A percentile compares a stretch with the other conserved stretches of the same genome.
Evolutionary conservation across 2,329 filamentous ascomycete species (phyloP).

Genomic region (Catunica adiposa): DNA sequence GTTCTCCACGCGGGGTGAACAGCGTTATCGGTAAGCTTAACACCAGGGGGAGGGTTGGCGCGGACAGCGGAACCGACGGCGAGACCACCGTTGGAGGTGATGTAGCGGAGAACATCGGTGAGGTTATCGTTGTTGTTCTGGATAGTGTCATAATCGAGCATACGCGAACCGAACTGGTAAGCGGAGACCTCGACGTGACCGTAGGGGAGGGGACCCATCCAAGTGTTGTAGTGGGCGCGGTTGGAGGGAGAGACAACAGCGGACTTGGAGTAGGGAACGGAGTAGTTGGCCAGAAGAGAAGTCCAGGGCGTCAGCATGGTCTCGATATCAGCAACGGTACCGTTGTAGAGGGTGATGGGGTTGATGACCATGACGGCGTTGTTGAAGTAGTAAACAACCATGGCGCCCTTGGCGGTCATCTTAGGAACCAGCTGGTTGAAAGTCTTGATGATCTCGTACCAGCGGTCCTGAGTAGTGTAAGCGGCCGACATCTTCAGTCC

Average conservation of each 20-base stretch:
- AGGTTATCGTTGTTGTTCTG: constrained; percentile 20
- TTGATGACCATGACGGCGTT: constrained; percentile 30
- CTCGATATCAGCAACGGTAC: constrained; percentile 26
- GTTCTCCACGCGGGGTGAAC: constrained; percentile 17
- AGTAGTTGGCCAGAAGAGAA: constrained; percentile 23
- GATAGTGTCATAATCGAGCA: constrained; percentile 25
- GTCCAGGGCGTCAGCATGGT: constrained; percentile 31
- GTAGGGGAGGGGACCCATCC: constrained; percentile 19
- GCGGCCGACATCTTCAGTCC: constrained; percentile 26
- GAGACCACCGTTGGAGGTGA: constrained; percentile 19
- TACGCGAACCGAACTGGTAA: constrained; percentile 24
- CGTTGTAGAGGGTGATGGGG: constrained; percentile 31
- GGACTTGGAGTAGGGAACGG: constrained; percentile 23
- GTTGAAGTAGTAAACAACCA: constrained; percentile 32
- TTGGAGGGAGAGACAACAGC: constrained; percentile 34
- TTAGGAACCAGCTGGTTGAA: constrained; percentile 27
- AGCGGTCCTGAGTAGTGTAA: constrained; percentile 23
- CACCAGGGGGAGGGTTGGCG: constrained; percentile 17
- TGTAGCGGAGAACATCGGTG: constrained; percentile 21
- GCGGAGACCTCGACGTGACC: constrained; percentile 19
- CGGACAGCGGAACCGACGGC: constrained; percentile 24
- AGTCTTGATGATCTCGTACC: constrained; percentile 30
- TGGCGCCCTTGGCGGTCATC: constrained; percentile 33
- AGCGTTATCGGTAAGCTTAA: constrained; percentile 17
- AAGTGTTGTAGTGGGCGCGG: constrained; percentile 23